Conservation (phyloP, 805 yeast species). For the Jamesozyma jinghongensis region DNA sequence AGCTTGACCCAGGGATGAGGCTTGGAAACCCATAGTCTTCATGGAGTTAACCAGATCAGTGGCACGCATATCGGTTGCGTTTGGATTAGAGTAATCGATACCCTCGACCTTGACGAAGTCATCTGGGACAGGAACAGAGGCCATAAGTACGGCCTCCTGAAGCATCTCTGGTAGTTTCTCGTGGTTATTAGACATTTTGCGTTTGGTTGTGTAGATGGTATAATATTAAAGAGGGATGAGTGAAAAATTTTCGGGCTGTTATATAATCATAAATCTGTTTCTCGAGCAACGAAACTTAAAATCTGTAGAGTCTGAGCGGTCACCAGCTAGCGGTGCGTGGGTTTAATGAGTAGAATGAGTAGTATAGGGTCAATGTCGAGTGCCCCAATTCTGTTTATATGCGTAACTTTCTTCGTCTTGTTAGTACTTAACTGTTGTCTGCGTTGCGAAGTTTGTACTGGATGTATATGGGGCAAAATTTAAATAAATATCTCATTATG, state of each 20-base stretch:
- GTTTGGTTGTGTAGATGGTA: not conserved
- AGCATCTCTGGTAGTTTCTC: slow-evolving; percentile 58
- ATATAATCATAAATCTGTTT: not conserved
- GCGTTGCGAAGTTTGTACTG: too few species aligned
- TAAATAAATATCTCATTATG: too few species aligned
- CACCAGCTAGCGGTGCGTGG: too few species aligned
- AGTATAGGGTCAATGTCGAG: too few species aligned
- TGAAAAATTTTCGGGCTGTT: not conserved
- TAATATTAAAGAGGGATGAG: too few species aligned
- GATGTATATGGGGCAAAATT: too few species aligned
- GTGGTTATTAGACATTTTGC: slow-evolving; percentile 22
- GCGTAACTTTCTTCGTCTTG: too few species aligned
- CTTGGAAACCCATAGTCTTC: slow-evolving; percentile 97
- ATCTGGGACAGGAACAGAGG: slow-evolving; percentile 78
- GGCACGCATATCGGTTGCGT: slow-evolving; percentile 71
- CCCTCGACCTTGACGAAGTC: slow-evolving; percentile 75
- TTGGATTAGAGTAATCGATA: slow-evolving; percentile 76
- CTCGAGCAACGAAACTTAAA: too few species aligned
- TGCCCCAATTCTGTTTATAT: too few species aligned
- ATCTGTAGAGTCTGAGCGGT: too few species aligned
- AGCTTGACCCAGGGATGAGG: slow-evolving; percentile 73
- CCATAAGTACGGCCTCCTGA: slow-evolving; percentile 83
- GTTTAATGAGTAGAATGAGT: too few species aligned
- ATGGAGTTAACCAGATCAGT: slow-evolving; percentile 68
- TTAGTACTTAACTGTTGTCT: too few species aligned